A percentile compares a stretch with the other conserved stretches of the same genome.
phyloP scores from a whole-genome alignment of 352 stramenopile genomes.

The Plasmopara halstedii region DNA sequence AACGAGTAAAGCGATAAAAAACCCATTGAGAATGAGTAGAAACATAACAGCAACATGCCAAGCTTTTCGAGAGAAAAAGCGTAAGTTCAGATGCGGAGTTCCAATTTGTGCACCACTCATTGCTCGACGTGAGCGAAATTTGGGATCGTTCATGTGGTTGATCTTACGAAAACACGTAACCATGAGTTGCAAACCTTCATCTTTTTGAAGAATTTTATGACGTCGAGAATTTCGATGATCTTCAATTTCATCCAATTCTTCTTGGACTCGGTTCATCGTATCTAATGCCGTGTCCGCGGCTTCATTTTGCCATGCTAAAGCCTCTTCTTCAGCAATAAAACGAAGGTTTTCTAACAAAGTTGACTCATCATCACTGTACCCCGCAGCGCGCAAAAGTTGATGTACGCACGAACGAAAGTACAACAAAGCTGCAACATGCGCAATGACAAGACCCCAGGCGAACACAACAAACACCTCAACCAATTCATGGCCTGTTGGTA shows the following conservation, averaged over 20 bases:
- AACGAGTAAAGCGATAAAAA: conserved; percentile 52
- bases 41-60: conserved; percentile 60
- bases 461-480: conserved; percentile 30
- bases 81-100: conserved; percentile 13
- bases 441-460: conserved; percentile 22
- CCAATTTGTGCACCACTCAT: conserved; percentile 5
- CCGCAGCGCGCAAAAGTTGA: conserved; percentile 27
- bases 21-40: conserved; percentile 63
- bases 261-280: conserved; percentile 16
- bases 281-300: conserved; percentile 10
- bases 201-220: conserved; percentile 11
- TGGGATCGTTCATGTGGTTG: conserved; percentile 3
- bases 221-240: conserved; percentile 9
- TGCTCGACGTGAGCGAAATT: neutral
- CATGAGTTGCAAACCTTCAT: conserved; percentile 18
- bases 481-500: conserved; percentile 21
- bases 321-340: conserved; percentile 16
- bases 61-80: conserved; percentile 53
- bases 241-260: conserved; percentile 19
- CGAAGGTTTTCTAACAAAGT: conserved; percentile 7
- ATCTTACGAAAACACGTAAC: conserved; percentile 16
- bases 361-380: conserved; percentile 14
- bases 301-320: conserved; percentile 12
- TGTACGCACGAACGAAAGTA: conserved; percentile 33
- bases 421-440: conserved; percentile 26